Conservation (phyloP, 495 filamentous ascomycete species). For the Xylaria curta region DNA sequence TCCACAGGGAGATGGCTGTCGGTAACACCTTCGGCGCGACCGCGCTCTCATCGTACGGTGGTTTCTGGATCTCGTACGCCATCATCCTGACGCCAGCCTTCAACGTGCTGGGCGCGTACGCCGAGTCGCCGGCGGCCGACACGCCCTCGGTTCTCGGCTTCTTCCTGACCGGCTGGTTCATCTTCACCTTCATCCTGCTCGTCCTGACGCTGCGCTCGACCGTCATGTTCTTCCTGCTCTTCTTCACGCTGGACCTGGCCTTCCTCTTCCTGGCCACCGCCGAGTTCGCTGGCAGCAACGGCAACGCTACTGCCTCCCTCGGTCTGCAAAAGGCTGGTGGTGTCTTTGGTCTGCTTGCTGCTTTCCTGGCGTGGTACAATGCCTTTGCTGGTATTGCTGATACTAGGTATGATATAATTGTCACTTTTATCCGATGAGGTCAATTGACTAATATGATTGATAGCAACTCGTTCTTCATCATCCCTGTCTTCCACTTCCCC, state of each 20-base stretch:
- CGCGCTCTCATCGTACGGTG: slow-evolving; percentile 93
- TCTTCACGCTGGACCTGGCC: slow-evolving; percentile 90
- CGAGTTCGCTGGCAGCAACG: slow-evolving; percentile 61
- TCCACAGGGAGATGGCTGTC: slow-evolving; percentile 90
- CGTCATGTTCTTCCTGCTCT: slow-evolving; percentile 93
- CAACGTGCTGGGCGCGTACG: slow-evolving; percentile 60
- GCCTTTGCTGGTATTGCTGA: slow-evolving; percentile 95
- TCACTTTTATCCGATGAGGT: not conserved
- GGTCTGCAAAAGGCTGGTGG: slow-evolving; percentile 79
- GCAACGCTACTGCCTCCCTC: slow-evolving; percentile 27
- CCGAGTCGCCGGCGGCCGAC: slow-evolving; percentile 33
- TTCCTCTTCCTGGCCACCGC: slow-evolving; percentile 86
- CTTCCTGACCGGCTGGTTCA: slow-evolving; percentile 95
- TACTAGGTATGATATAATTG: slow-evolving; percentile 64
- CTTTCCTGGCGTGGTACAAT: slow-evolving; percentile 96
- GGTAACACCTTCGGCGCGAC: slow-evolving; percentile 99
- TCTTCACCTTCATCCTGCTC: slow-evolving; percentile 91
- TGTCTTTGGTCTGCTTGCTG: slow-evolving; percentile 84
- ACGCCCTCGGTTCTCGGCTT: slow-evolving; percentile 73
- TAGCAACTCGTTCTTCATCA: slow-evolving; percentile 90
- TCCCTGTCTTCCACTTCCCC: slow-evolving; percentile 95
- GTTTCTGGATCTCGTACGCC: slow-evolving; percentile 94
- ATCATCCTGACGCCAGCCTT: slow-evolving; percentile 88
- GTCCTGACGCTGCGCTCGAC: slow-evolving; percentile 92
- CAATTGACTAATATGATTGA: slow-evolving; percentile 24